Conservation (phyloP, 208 protist genomes). For the Crithidia thermophila region DNA sequence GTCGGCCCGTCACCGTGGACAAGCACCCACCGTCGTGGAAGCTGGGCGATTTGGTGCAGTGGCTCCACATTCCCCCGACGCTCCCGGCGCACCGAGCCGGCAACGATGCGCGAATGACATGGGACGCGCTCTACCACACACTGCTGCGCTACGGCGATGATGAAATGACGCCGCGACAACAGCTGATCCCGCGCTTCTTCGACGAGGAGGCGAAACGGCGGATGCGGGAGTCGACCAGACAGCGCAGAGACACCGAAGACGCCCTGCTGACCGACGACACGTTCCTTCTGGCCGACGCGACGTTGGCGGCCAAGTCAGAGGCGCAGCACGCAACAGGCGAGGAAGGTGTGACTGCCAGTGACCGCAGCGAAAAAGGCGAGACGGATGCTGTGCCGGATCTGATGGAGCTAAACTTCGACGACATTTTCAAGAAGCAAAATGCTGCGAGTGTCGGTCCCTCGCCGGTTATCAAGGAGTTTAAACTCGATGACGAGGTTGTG, state of each 20-base stretch:
- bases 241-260: neutral
- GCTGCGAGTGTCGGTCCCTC: neutral
- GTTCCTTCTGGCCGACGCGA: slow-evolving; percentile 32
- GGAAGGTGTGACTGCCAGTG: too few relatives aligned
- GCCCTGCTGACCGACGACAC: slow-evolving; percentile 11
- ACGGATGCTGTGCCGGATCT: slow-evolving; percentile 12
- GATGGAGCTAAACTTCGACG: slow-evolving; percentile 81
- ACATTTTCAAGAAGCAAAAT: slow-evolving; percentile 54
- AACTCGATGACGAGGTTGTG: slow-evolving; percentile 22
- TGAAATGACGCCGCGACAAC: slow-evolving; percentile 83
- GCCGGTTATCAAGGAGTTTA: slow-evolving; percentile 34
- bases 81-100: slow-evolving; percentile 81
- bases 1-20: slow-evolving; percentile 88
- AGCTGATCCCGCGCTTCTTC: slow-evolving; percentile 89
- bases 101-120: slow-evolving; percentile 91
- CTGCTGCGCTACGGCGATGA: slow-evolving; percentile 89
- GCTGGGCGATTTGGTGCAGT: slow-evolving; percentile 78
- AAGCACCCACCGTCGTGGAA: slow-evolving; percentile 89
- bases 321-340: neutral
- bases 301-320: neutral
- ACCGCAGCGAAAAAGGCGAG: neutral
- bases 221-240: slow-evolving; percentile 42
- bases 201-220: slow-evolving; percentile 73
- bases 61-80: slow-evolving; percentile 79
- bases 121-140: slow-evolving; percentile 90